These are phyloP conservation scores for Macaranga tanarius DNA, from an alignment of 441 rosid genomes.

Conservation along the genomic window DNA sequence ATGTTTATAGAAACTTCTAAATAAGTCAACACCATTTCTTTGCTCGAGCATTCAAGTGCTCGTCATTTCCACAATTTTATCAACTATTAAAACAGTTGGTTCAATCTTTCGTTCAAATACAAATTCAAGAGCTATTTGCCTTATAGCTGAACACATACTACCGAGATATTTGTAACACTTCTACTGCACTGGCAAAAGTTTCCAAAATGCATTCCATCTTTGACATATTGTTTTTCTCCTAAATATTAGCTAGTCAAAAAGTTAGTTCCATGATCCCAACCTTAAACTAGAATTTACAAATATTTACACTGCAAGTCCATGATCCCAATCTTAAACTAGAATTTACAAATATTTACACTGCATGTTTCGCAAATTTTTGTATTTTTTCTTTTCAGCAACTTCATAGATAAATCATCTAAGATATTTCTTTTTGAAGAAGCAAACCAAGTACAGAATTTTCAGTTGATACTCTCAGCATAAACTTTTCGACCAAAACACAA, in stretches of 20 bases:
- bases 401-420: background rate
- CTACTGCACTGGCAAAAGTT: background rate
- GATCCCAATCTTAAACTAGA: too few species aligned
- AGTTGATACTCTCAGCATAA: background rate
- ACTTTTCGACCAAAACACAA: background rate
- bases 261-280: background rate
- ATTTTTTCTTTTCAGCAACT: too few species aligned
- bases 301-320: background rate
- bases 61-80: background rate
- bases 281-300: background rate
- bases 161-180: background rate
- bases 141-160: background rate
- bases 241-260: background rate
- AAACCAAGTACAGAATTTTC: background rate
- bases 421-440: background rate
- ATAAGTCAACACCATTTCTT: background rate
- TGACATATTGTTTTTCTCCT: too few species aligned
- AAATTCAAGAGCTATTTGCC: background rate
- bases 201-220: background rate
- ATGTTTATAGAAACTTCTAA: background rate
- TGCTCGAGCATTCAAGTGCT: background rate
- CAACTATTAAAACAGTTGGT: background rate
- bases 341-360: too few species aligned
- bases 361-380: too few species aligned
- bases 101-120: background rate